Base-by-base conservation (phyloP, 2,329 filamentous ascomycete species). In the Epicoccum sorghinum region DNA sequence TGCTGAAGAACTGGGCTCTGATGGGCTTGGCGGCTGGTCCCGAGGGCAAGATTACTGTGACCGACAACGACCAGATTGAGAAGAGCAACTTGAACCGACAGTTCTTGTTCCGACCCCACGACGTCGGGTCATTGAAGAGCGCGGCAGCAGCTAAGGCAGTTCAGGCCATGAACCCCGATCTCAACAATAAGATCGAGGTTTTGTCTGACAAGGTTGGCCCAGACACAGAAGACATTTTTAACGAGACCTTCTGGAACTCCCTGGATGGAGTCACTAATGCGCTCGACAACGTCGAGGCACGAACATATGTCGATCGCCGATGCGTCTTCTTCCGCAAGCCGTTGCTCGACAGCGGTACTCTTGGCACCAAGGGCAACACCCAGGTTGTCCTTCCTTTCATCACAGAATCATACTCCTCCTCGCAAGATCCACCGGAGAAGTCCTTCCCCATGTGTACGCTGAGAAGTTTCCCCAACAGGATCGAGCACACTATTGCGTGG, bases 1-100 rank as follows among this genome's bases (percentile, higher is more conserved):
- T 98, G 89, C 80, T 99, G 64, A 99, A 99, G 85, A 98, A 98
- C 77, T 99, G 95, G 93, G 93, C 96, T 32, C 96, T 99, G 93
- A 96, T 98, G 74, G 95, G 95, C 63, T 82, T 99, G 27, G 93
- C 89, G 39, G 90, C 90, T 40, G 95, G 95, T 4, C 90, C 91
- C 3, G 85, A 92, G 43, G 95, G 95, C 67, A 89, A 89, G 75
- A 96, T 99, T 68, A 91, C 81, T 54, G 90, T 99, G 44, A 98
- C 96, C 12, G 95, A 99, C 73, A 98, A 96, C 87, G 95, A 99
- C 71, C 93, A 93, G 49, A 99, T 99, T 66, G 95, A 99, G 79
- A 96, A 93, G 85, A 98, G 93, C 80, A 99, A 99, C 73, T 82
- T 99, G 47, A 99, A 99, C 80, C 86, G 95, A 38, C 95, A 99